A percentile compares a stretch with the other conserved stretches of the same genome.
Conservation (phyloP, 305 asterid genomes). For the Euphrasia arctica region DNA sequence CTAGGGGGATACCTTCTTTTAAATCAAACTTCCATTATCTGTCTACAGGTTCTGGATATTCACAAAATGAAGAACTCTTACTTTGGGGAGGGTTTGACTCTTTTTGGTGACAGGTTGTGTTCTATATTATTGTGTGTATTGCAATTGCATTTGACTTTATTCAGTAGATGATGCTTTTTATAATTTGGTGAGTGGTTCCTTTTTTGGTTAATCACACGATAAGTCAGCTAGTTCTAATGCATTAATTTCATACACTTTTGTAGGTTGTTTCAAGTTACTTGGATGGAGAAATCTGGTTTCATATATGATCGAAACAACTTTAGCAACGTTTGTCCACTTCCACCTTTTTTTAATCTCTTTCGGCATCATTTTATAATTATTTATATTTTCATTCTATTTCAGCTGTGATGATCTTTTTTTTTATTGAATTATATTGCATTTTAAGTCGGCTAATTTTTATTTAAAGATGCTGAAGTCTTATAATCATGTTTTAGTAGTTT, state of each 20-base stretch:
- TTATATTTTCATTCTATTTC: slow-evolving; percentile 22
- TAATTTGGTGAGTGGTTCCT: slow-evolving; percentile 47
- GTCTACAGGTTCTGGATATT: slow-evolving; percentile 50
- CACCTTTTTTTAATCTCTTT: slow-evolving; percentile 27
- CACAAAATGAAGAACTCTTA: slow-evolving; percentile 43
- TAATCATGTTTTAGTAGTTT: background rate
- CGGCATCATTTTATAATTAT: slow-evolving; percentile 1
- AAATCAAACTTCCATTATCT: slow-evolving; percentile 16
- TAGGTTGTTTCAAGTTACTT: slow-evolving; percentile 90
- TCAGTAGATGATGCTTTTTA: slow-evolving; percentile 7
- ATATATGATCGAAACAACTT: slow-evolving; percentile 67
- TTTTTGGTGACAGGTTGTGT: slow-evolving; percentile 54
- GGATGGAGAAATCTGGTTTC: slow-evolving; percentile 82
- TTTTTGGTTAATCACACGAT: slow-evolving; percentile 18
- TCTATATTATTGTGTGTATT: slow-evolving; percentile 17
- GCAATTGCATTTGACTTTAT: background rate
- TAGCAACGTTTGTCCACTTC: slow-evolving; percentile 58
- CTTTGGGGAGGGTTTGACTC: slow-evolving; percentile 84
- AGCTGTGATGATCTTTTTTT: background rate
- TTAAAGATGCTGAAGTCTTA: slow-evolving; percentile 2
- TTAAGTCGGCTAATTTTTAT: slow-evolving; percentile 16
- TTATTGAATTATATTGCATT: slow-evolving; percentile 9
- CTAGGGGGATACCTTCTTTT: slow-evolving; percentile 9
- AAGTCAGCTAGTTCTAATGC: slow-evolving; percentile 27
- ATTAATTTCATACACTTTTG: slow-evolving; percentile 39